Evolutionary conservation across 2,329 filamentous ascomycete species (phyloP).

Genomic region (Fusarium domesticum): DNA sequence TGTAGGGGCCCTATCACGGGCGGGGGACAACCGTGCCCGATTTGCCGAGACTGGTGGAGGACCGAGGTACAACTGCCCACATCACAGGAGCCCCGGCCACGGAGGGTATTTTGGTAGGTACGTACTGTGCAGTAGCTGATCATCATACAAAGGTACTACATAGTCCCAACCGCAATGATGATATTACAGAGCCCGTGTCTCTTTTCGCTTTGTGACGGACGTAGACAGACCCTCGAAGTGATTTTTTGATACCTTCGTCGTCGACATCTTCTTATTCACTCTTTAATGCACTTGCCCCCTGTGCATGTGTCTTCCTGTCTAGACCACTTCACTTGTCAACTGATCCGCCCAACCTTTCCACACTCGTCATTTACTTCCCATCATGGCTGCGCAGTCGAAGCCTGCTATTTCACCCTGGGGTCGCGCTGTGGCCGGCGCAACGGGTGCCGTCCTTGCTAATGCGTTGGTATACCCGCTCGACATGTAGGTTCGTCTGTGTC

Average conservation of each 20-base stretch:
- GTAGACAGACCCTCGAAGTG: background rate
- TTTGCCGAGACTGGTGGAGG: conserved; percentile 28
- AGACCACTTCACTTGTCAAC: conserved; percentile 1
- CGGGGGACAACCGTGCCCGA: conserved; percentile 16
- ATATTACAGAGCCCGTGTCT: background rate
- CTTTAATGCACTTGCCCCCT: no score
- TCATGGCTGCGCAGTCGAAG: conserved; percentile 60
- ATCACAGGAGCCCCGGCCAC: no score
- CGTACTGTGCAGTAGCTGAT: no score
- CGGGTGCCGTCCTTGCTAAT: conserved; percentile 91
- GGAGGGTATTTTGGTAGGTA: no score
- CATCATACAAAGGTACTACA: background rate
- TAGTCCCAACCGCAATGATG: background rate
- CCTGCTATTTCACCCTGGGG: conserved; percentile 85
- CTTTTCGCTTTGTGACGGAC: background rate
- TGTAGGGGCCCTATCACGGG: conserved; percentile 22
- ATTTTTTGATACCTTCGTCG: background rate
- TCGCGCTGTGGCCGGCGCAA: conserved; percentile 84
- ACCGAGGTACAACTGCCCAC: background rate
- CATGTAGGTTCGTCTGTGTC: conserved; percentile 62
- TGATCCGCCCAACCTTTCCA: background rate
- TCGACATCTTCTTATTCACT: background rate
- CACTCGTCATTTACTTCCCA: background rate
- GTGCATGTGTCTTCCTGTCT: background rate
- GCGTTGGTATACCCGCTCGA: conserved; percentile 94